A percentile compares a stretch with the other conserved stretches of the same genome.
Evolutionary conservation across 2,329 filamentous ascomycete genomes (phyloP).

Genomic region (Alternaria metachromatica): DNA sequence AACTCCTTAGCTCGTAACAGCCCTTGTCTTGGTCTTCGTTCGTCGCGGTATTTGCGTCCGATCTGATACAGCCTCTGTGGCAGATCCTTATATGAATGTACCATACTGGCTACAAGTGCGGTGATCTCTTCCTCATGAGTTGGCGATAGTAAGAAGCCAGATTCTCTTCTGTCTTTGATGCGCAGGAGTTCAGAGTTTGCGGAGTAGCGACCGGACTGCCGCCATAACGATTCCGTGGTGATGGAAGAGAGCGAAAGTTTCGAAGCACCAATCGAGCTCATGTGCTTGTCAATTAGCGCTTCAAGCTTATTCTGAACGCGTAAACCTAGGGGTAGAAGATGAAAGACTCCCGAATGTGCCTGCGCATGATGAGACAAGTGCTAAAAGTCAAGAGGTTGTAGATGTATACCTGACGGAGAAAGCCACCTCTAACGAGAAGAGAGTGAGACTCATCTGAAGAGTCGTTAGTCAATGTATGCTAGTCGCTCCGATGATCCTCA

Average conservation of each 20-base stretch:
- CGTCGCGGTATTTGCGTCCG: constrained; percentile 92
- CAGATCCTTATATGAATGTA: constrained; percentile 84
- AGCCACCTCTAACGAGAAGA: constrained; percentile 54
- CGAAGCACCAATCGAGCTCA: constrained; percentile 80
- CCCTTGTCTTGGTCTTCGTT: constrained; percentile 85
- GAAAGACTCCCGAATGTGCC: constrained; percentile 90
- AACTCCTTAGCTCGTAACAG: constrained; percentile 90
- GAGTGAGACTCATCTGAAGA: constrained; percentile 50
- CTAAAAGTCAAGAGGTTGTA: neutral
- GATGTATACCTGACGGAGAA: constrained; percentile 50
- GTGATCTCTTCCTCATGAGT: constrained; percentile 99
- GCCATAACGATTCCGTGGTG: constrained; percentile 85
- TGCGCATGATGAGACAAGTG: constrained; percentile 48
- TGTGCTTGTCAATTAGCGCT: constrained; percentile 83
- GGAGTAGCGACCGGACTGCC: constrained; percentile 79
- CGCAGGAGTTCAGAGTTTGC: constrained; percentile 82
- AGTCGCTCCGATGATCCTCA: neutral
- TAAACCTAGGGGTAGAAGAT: constrained; percentile 84
- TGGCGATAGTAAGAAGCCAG: constrained; percentile 78
- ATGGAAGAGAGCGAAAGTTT: constrained; percentile 84
- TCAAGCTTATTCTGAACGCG: constrained; percentile 91
- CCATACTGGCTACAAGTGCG: constrained; percentile 71
- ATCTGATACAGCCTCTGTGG: constrained; percentile 92
- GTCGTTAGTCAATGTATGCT: constrained; percentile 2
- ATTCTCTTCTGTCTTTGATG: constrained; percentile 78